Base-by-base conservation (phyloP, 2,329 filamentous ascomycete species). In the Thelonectria discophora region DNA sequence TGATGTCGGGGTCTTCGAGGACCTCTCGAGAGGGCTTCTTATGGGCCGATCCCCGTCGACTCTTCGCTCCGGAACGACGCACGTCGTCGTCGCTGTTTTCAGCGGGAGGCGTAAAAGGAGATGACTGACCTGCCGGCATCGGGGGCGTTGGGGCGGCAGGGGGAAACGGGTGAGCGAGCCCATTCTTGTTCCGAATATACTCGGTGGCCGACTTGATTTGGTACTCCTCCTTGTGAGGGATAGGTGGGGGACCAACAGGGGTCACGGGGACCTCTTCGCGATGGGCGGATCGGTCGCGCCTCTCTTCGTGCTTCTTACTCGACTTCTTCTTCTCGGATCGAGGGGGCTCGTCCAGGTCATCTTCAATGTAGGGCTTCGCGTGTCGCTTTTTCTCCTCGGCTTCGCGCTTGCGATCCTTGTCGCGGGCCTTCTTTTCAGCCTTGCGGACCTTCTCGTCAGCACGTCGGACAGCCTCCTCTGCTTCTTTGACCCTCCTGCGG, bases 231-330 rank as follows among this genome's bases (percentile, higher is more conserved):
- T 55, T 32, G n/a, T 13, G 17, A 30, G 69, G 68, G 17, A 71
- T 66, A 12, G 67, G 65, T n/a, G 72, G 64, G 8, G 68, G 64
- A 10, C 65, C 64, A 34, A 65, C 50, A 2, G 69, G 62, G 37
- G 43, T 62, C n/a, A 67, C 46, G 9, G 69, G 66, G 6, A 43
- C 56, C 34, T 77, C 76, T n/a, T 78, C 76, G 15, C 73, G 70
- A 7, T 73, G 72, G 15, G 71, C 64, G 7, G 76, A 76, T 34
- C 74, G 73, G 60, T 78, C 76, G 20, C 74, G 72, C 65, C 73
- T 72, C 62, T 78, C 74, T 3, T 79, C 77, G 60, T 78, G 72
- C 67, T 78, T 78, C 63, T 76, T 79, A 67, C 73, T 76, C 40
- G 73, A 74, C 67, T 78, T 78, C 68, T 80, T 80, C 72, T 78